Conservation (phyloP, 2,329 filamentous ascomycete species). For the Fusarium acutatum region DNA sequence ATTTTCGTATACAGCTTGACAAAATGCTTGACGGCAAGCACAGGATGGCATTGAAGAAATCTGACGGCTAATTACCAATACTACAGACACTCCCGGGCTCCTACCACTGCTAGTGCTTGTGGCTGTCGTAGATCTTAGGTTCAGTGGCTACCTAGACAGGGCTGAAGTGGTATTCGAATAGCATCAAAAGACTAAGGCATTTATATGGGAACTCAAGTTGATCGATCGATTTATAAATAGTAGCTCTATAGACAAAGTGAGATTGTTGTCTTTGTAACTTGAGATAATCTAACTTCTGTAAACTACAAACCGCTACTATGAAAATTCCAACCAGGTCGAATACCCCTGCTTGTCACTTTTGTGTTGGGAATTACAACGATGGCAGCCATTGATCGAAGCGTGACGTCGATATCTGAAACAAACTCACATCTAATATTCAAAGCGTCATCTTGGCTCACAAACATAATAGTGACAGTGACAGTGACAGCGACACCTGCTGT, state of each 20-base stretch:
- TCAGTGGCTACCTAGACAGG: neutral
- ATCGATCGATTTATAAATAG: neutral
- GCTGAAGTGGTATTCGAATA: neutral
- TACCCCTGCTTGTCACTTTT: neutral
- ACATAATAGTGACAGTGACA: neutral
- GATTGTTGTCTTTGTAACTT: neutral
- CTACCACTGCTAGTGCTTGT: neutral
- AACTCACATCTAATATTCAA: neutral
- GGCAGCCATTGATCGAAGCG: neutral
- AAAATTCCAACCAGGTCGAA: neutral
- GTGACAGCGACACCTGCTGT: neutral
- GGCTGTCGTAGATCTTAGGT: neutral
- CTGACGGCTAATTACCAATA: neutral
- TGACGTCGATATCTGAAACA: constrained; percentile 1
- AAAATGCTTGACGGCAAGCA: neutral
- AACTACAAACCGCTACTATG: neutral
- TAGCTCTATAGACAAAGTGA: neutral
- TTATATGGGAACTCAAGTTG: neutral
- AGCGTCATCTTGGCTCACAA: constrained; percentile 1
- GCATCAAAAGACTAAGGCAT: neutral
- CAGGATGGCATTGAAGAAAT: neutral
- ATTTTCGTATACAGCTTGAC: constrained; percentile 7
- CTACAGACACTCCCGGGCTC: neutral
- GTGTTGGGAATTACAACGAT: neutral
- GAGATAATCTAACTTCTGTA: neutral